phyloP scores from a whole-genome alignment of 2,329 filamentous ascomycete genomes.

The Uncinocarpus reesii region DNA sequence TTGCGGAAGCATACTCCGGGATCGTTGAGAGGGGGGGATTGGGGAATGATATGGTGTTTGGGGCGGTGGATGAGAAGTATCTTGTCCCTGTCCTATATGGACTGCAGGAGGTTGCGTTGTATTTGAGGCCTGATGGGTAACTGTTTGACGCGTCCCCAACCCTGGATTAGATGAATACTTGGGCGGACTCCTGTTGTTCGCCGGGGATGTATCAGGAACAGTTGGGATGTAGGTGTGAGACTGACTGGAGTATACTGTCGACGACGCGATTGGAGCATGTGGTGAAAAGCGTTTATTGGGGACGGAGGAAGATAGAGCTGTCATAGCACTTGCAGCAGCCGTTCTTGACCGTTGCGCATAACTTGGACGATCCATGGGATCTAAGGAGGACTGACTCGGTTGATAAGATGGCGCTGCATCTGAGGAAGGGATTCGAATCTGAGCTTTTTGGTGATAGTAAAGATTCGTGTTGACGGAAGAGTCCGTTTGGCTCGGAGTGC shows the following conservation, averaged over 20 bases:
- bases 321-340: constrained; percentile 16
- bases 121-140: not conserved
- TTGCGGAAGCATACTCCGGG: not conserved
- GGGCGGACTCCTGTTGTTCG: not conserved
- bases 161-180: not conserved
- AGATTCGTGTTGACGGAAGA: not conserved
- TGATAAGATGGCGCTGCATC: constrained; percentile 1
- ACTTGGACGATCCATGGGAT: constrained; percentile 9
- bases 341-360: constrained; percentile 15
- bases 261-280: not conserved
- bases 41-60: not conserved
- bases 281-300: constrained; percentile 4
- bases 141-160: not conserved
- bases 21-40: not conserved
- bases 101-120: not conserved
- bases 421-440: not conserved
- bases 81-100: constrained; percentile 1
- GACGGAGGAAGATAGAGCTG: constrained; percentile 14
- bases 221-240: constrained; percentile 5
- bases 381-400: not conserved
- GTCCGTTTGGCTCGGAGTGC: not conserved
- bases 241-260: constrained; percentile 3
- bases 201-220: not conserved
- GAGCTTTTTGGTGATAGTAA: constrained; percentile 2
- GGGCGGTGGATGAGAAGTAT: not conserved